These are phyloP conservation scores for Amauroascus niger DNA, from an alignment of 2,329 filamentous ascomycete genomes.

Conservation along the genomic window DNA sequence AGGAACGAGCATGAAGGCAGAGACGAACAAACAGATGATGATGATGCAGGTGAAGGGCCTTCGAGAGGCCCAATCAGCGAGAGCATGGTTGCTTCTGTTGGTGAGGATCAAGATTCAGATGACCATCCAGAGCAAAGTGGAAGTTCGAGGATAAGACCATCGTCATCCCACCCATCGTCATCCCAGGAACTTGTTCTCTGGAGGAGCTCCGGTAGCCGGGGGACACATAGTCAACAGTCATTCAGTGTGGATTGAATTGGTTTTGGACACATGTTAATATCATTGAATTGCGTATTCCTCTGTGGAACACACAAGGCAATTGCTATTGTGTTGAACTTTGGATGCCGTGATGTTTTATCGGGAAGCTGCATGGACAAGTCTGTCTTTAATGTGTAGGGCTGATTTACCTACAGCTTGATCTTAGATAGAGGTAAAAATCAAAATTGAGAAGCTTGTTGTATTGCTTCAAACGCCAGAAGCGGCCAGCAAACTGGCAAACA, in stretches of 20 bases:
- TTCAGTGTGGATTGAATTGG: background rate
- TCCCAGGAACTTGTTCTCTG: background rate
- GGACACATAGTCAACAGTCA: background rate
- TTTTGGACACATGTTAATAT: background rate
- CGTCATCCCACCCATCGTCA: no score
- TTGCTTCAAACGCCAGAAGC: background rate
- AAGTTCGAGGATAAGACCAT: background rate
- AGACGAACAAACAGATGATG: background rate
- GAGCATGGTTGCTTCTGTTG: background rate
- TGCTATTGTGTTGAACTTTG: background rate
- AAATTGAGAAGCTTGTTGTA: background rate
- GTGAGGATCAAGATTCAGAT: background rate
- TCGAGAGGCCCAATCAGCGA: background rate
- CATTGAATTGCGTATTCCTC: background rate
- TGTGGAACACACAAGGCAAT: background rate
- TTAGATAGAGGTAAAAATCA: background rate
- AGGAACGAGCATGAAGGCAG: background rate
- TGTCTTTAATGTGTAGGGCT: background rate
- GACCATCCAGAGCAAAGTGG: background rate
- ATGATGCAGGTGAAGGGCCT: background rate
- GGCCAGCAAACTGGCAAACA: constrained; percentile 1
- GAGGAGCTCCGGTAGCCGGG: background rate
- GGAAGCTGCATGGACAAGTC: background rate
- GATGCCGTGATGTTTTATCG: background rate
- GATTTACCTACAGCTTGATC: background rate